Base-by-base conservation (phyloP, 1,139 yeast species). In the Diutina catenulata region DNA sequence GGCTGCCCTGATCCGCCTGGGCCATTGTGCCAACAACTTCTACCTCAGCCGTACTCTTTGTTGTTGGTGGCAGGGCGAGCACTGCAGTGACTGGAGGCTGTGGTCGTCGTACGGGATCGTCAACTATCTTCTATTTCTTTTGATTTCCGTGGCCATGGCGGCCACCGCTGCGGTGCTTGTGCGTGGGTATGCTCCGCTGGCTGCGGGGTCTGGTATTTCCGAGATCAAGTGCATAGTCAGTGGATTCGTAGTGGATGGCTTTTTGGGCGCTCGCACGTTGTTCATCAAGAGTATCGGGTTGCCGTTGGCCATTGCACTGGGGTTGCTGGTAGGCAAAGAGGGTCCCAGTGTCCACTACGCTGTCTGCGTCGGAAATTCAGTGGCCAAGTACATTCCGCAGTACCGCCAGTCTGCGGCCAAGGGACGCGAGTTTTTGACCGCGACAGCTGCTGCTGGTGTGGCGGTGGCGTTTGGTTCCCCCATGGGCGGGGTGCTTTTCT, bases 181-280 rank as follows among this genome's bases (percentile, higher is more conserved):
- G 36, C 68, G 74, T 47, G 56, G 58, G 16, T 78, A 74, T 49
- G 91, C 95, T 1, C 95, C 95, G 0, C 70, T 79, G 41, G 98
- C 98, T 1, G 94, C 98, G 1, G 98, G 98, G 0, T 83, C 95
- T 3, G 98, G 98, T 0, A 93, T 93, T 37, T 81, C 96, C 4
- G 99, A 93, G 55, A 91, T 93, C 55, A 93, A 93, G 56, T 83
- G 94, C 53, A 87, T 93, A 46, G 87, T 91, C 2, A 80, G 94
- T 0, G 99, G 99, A 0, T 93, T 88, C 53, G 76, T 74, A 18
- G 71, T 83, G 67, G 72, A 75, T 26, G 87, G 84, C 4, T 93
- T 88, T 49, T 65, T 91, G 39, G 83, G 80, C 16, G 69, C 79
- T 58, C 64, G 72, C 55, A 87, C 96, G 0, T 62, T 91, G 23